Evolutionary conservation across 2,329 filamentous ascomycete species (phyloP).

Genomic region (Verruconis gallopava): DNA sequence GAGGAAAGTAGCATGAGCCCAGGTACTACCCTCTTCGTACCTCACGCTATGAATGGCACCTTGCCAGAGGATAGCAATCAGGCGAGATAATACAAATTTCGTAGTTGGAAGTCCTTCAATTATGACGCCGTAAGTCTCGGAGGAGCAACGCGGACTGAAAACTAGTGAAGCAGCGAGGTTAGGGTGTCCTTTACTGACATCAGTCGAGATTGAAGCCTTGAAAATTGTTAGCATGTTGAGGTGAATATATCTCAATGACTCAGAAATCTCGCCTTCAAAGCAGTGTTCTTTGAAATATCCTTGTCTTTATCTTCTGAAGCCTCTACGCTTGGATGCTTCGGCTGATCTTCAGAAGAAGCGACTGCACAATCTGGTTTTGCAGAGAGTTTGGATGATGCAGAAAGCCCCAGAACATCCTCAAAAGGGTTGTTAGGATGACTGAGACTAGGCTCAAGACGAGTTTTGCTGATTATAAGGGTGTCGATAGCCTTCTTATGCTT

Average conservation of each 20-base stretch:
- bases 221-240: not conserved
- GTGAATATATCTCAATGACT: not conserved
- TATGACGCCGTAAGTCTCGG: not conserved
- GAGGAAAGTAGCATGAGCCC: constrained; percentile 22
- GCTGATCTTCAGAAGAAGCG: not conserved
- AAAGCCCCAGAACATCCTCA: not conserved
- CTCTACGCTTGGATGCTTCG: not conserved
- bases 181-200: not conserved
- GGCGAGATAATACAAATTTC: not conserved
- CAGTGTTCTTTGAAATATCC: not conserved
- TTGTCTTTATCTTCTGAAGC: not conserved
- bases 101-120: not conserved
- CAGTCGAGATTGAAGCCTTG: not conserved
- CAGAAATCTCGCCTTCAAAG: not conserved
- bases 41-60: constrained; percentile 22
- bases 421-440: no score
- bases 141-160: no score
- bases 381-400: not conserved
- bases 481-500: not conserved
- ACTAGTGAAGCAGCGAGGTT: not conserved
- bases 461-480: not conserved
- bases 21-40: constrained; percentile 16
- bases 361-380: not conserved
- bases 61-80: constrained; percentile 22
- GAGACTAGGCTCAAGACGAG: not conserved